phyloP scores from a whole-genome alignment of 2,329 filamentous ascomycete species.

The Aureobasidium zeae region DNA sequence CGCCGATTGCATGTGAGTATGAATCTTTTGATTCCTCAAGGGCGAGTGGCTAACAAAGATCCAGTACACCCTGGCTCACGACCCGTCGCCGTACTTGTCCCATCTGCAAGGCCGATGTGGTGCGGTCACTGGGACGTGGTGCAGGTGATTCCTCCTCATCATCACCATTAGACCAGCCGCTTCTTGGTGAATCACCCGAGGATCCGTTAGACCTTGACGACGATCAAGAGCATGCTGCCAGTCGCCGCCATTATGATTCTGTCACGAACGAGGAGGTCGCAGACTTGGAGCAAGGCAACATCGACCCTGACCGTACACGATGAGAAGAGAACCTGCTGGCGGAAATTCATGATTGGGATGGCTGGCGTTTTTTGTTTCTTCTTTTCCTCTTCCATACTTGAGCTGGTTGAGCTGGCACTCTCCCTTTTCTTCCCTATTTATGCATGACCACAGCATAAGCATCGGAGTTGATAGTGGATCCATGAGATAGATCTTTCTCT shows the following conservation, averaged over 20 bases:
- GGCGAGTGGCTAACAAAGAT: conserved; percentile 2
- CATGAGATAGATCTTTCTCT: conserved; percentile 9
- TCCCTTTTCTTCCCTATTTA: conserved; percentile 1
- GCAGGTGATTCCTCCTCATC: conserved; percentile 6
- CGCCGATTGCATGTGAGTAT: conserved; percentile 93
- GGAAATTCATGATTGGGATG: conserved; percentile 4
- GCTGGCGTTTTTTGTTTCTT: neutral
- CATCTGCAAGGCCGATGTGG: conserved; percentile 96
- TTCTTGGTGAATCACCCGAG: conserved; percentile 12
- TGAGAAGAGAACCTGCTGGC: conserved; percentile 1
- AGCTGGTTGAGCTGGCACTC: conserved; percentile 10
- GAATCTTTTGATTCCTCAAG: neutral
- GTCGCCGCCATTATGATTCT: conserved; percentile 27
- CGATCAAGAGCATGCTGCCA: conserved; percentile 27
- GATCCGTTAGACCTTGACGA: conserved; percentile 21
- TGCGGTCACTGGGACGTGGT: conserved; percentile 40
- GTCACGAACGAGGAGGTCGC: conserved; percentile 25
- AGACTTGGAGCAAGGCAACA: conserved; percentile 28
- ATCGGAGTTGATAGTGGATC: conserved; percentile 1
- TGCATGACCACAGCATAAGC: conserved; percentile 7
- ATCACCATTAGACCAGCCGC: conserved; percentile 14
- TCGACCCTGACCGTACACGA: conserved; percentile 17
- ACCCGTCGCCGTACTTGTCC: conserved; percentile 94
- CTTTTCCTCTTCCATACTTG: too few species aligned
- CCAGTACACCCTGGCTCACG: conserved; percentile 89